These are phyloP conservation scores for Lathyrus oleraceus DNA, from an alignment of 306 rosid genomes.

Conservation along the genomic window DNA sequence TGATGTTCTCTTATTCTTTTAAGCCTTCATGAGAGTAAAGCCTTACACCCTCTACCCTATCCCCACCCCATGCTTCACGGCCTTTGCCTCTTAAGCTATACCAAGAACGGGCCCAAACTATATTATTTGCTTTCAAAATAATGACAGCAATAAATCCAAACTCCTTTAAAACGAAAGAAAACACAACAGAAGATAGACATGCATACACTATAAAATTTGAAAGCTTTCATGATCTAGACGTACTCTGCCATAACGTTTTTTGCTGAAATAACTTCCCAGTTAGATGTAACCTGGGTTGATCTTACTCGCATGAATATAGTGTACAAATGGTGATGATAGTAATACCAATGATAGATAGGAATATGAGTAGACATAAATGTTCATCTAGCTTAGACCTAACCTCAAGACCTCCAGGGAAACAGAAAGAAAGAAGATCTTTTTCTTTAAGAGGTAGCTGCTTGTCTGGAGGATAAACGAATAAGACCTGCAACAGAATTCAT, in stretches of 20 bases:
- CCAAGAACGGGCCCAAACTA: neutral
- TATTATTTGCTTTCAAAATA: conserved; percentile 20
- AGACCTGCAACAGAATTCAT: conserved; percentile 58
- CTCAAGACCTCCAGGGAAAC: conserved; percentile 98
- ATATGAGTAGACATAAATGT: conserved; percentile 21
- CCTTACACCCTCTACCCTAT: conserved; percentile 11
- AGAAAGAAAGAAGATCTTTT: conserved; percentile 93
- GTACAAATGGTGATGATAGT: neutral
- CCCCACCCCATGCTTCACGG: neutral
- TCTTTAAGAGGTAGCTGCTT: conserved; percentile 80
- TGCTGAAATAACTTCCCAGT: neutral
- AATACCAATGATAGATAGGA: conserved; percentile 1
- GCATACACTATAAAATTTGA: conserved; percentile 15
- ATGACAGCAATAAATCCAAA: conserved; percentile 8
- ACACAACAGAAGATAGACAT: conserved; percentile 10
- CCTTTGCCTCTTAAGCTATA: conserved; percentile 8
- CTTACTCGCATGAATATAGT: conserved; percentile 15
- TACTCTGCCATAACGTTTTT: neutral
- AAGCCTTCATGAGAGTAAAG: conserved; percentile 14
- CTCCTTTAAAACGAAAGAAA: conserved; percentile 25
- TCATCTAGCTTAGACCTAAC: conserved; percentile 51
- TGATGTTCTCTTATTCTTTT: conserved; percentile 4
- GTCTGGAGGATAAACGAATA: conserved; percentile 97
- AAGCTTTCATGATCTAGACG: neutral
- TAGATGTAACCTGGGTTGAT: neutral